A percentile compares a stretch with the other conserved stretches of the same genome.
Evolutionary conservation across 129 eudicot genomes (phyloP).

Genomic region (Mikania micrantha): DNA sequence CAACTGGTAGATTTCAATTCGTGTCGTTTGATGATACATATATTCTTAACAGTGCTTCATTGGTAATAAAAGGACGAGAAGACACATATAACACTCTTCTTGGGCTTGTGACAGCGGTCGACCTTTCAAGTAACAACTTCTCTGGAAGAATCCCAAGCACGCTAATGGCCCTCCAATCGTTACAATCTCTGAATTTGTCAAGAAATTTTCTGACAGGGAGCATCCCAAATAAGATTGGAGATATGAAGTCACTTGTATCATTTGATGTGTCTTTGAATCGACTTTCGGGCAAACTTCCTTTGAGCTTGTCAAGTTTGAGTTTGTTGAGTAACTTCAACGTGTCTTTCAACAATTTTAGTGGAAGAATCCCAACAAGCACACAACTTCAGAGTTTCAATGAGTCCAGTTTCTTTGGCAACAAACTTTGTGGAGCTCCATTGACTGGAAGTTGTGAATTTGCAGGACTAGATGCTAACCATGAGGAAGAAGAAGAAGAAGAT

Average conservation of each 20-base stretch:
- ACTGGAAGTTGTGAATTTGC: neutral
- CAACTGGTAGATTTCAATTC: neutral
- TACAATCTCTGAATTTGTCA: constrained; percentile 22
- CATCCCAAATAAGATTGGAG: constrained; percentile 31
- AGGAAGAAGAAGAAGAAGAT: neutral
- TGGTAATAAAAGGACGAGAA: constrained; percentile 22
- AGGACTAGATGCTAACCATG: neutral
- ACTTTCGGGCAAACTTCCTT: constrained; percentile 17
- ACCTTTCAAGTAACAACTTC: constrained; percentile 28
- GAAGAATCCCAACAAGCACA: neutral
- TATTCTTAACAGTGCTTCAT: neutral
- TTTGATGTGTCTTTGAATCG: neutral
- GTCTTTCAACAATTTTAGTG: neutral
- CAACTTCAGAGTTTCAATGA: neutral
- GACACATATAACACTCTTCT: constrained; percentile 3
- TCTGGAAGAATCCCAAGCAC: constrained; percentile 21
- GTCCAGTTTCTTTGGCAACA: neutral
- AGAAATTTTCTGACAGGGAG: constrained; percentile 29
- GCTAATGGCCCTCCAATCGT: neutral
- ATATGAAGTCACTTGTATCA: constrained; percentile 17
- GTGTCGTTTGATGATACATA: neutral
- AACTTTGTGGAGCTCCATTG: neutral
- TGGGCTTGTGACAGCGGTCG: neutral
- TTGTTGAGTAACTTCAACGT: neutral
- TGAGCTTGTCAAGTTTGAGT: constrained; percentile 3